Evolutionary conservation across 257 asterid genomes (phyloP).

Genomic region (Salvia rosmarinus): DNA sequence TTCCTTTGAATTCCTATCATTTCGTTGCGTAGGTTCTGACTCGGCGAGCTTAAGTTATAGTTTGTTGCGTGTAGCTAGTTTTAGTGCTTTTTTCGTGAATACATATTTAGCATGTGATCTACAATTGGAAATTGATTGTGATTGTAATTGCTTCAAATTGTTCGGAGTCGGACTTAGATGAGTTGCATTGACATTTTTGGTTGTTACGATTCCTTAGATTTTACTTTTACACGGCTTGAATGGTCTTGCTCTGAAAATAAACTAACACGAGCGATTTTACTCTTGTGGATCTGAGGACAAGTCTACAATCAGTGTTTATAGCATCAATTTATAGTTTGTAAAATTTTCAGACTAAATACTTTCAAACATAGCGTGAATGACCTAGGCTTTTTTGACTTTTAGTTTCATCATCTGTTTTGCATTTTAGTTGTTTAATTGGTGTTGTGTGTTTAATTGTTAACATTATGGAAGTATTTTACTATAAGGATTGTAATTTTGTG

Average conservation of each 20-base stretch:
- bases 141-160: background rate
- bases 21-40: background rate
- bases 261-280: background rate
- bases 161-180: conserved; percentile 18
- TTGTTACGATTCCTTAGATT: background rate
- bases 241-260: background rate
- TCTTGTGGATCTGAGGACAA: conserved; percentile 14
- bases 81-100: background rate
- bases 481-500: background rate
- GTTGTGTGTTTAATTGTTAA: background rate
- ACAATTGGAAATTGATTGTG: background rate
- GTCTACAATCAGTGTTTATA: background rate
- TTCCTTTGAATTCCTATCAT: background rate
- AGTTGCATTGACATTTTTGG: background rate
- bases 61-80: background rate
- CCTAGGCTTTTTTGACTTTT: background rate
- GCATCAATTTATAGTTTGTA: background rate
- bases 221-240: background rate
- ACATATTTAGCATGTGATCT: background rate
- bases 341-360: background rate
- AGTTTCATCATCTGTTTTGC: background rate
- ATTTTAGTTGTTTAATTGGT: no score
- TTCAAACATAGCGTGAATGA: background rate
- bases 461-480: background rate
- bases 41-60: background rate